A percentile compares a stretch with the other conserved stretches of the same genome.
These are phyloP conservation scores for Epichloe bromicola DNA, from an alignment of 2,329 filamentous ascomycete species.

Conservation along the genomic window DNA sequence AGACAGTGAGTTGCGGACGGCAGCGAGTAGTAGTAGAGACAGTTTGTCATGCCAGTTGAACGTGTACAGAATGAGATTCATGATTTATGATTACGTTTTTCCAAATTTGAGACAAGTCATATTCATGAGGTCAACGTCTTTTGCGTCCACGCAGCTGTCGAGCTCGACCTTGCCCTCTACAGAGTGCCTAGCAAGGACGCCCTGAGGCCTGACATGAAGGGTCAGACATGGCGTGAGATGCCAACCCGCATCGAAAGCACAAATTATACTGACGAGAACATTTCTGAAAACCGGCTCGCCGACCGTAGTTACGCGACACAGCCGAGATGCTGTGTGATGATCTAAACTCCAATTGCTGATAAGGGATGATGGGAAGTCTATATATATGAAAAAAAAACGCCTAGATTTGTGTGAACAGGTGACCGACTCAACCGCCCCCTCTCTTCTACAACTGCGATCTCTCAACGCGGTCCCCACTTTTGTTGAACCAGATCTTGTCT, in stretches of 20 bases:
- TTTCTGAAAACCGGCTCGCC: background rate
- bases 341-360: background rate
- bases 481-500: slow-evolving; percentile 46
- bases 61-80: no score
- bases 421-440: background rate
- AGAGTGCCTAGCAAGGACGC: no score
- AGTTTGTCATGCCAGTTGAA: background rate
- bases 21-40: background rate
- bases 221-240: no score
- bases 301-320: background rate
- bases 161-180: no score
- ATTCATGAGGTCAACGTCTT: no score
- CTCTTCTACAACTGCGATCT: slow-evolving; percentile 3
- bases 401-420: background rate
- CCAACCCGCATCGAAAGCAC: no score
- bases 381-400: background rate
- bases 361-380: background rate
- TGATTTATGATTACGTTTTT: no score
- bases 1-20: background rate
- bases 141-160: no score
- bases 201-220: no score
- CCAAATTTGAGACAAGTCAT: no score
- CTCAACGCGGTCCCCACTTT: slow-evolving; percentile 4
- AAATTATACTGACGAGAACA: background rate
- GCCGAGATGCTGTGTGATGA: no score